phyloP scores from a whole-genome alignment of 768 basidiomycete species.

The Russula lepida region DNA sequence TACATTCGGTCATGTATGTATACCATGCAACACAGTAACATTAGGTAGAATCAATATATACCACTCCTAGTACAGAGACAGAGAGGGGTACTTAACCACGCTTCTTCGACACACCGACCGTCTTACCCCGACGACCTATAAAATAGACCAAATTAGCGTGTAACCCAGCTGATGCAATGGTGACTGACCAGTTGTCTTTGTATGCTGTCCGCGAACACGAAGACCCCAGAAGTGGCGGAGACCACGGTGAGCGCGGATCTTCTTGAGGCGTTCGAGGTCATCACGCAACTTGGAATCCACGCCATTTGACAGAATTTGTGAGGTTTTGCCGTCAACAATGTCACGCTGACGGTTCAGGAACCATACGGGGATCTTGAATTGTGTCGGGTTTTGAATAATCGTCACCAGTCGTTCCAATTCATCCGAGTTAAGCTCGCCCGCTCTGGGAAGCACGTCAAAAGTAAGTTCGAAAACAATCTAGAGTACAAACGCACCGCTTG shows the following conservation, averaged over 20 bases:
- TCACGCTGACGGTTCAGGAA: constrained; percentile 99
- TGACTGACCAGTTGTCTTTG: constrained; percentile 89
- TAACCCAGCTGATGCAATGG: background rate
- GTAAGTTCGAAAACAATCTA: background rate
- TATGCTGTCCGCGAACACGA: constrained; percentile 97
- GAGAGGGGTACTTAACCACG: constrained; percentile 36
- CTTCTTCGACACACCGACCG: constrained; percentile 96
- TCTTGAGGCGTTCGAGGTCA: constrained; percentile 96
- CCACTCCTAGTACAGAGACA: background rate
- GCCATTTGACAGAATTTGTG: constrained; percentile 90
- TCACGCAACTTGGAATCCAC: constrained; percentile 98
- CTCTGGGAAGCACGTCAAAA: constrained; percentile 39
- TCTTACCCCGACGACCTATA: constrained; percentile 88
- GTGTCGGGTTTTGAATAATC: constrained; percentile 98
- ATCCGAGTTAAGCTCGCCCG: constrained; percentile 98
- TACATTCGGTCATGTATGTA: background rate
- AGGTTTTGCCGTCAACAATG: constrained; percentile 94
- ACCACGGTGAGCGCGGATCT: constrained; percentile 95
- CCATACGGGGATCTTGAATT: constrained; percentile 99
- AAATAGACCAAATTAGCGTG: background rate
- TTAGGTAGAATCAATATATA: background rate
- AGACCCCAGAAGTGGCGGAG: constrained; percentile 90
- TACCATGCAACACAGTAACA: background rate
- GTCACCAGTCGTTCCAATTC: constrained; percentile 98
- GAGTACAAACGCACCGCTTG: constrained; percentile 69